These are phyloP conservation scores for Ceratocystiopsis brevicomis DNA, from an alignment of 2,329 filamentous ascomycete species.

Conservation along the genomic window DNA sequence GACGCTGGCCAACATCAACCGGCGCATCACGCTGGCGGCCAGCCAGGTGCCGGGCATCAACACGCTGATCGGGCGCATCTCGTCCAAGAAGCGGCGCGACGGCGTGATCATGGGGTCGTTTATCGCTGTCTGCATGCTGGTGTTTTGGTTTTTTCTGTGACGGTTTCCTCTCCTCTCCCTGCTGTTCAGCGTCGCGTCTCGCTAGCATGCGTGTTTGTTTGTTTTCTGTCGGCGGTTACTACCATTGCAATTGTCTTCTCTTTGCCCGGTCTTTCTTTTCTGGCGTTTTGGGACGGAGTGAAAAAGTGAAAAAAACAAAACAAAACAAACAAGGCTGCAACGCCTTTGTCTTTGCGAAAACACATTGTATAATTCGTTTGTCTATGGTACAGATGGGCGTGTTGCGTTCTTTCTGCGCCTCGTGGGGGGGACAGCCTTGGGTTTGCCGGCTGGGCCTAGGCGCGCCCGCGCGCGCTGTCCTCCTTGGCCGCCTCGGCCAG, in stretches of 20 bases:
- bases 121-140: slow-evolving; percentile 76
- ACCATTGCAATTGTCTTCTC: no score
- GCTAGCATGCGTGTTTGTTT: neutral
- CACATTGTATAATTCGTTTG: no score
- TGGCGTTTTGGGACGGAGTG: no score
- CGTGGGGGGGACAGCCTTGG: no score
- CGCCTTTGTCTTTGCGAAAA: no score
- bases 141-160: slow-evolving; percentile 63
- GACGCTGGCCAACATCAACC: slow-evolving; percentile 71
- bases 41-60: slow-evolving; percentile 89
- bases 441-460: no score
- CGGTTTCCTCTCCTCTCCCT: neutral
- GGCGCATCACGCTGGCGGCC: slow-evolving; percentile 74
- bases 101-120: slow-evolving; percentile 84
- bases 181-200: neutral
- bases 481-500: slow-evolving; percentile 18
- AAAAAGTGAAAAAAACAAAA: no score
- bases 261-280: neutral
- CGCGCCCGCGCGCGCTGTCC: neutral
- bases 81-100: slow-evolving; percentile 84
- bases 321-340: no score
- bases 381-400: no score
- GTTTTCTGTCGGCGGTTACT: neutral
- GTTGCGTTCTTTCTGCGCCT: no score
- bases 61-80: slow-evolving; percentile 76